Conservation (phyloP, 176 grass and related monocot species). For the Eleusine coracana region DNA sequence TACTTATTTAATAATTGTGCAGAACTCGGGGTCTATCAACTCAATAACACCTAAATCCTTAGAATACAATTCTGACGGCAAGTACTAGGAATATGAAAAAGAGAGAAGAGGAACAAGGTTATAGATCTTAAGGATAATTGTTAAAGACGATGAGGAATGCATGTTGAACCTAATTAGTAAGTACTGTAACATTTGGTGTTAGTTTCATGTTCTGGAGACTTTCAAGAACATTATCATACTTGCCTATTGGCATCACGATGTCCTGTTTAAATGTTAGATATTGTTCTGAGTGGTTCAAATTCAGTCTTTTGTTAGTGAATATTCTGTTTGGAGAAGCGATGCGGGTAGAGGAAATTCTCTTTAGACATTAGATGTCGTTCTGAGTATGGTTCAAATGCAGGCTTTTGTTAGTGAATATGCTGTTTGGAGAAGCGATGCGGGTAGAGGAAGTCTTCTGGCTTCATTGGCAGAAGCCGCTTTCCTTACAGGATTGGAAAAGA, state of each 20-base stretch:
- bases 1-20: too few species aligned
- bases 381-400: constrained; percentile 41
- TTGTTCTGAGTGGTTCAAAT: background rate
- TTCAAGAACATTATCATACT: too few species aligned
- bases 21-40: background rate
- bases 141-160: too few species aligned
- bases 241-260: background rate
- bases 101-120: too few species aligned
- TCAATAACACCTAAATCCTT: background rate
- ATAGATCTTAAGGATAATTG: too few species aligned
- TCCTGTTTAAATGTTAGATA: background rate
- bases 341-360: constrained; percentile 81
- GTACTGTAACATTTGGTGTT: background rate
- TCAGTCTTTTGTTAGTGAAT: constrained; percentile 96
- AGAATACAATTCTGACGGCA: too few species aligned
- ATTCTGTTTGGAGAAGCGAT: constrained; percentile 81
- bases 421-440: constrained; percentile 74
- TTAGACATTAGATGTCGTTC: background rate
- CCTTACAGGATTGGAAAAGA: constrained; percentile 88
- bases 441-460: constrained; percentile 85
- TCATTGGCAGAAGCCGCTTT: constrained; percentile 92
- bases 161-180: too few species aligned
- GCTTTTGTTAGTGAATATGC: constrained; percentile 97
- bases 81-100: too few species aligned
- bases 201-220: constrained; percentile 3